Evolutionary conservation across 805 yeast genomes (phyloP), one percentile per base, ranked within the genome.

Genomic region (Metschnikowia henanensis): DNA sequence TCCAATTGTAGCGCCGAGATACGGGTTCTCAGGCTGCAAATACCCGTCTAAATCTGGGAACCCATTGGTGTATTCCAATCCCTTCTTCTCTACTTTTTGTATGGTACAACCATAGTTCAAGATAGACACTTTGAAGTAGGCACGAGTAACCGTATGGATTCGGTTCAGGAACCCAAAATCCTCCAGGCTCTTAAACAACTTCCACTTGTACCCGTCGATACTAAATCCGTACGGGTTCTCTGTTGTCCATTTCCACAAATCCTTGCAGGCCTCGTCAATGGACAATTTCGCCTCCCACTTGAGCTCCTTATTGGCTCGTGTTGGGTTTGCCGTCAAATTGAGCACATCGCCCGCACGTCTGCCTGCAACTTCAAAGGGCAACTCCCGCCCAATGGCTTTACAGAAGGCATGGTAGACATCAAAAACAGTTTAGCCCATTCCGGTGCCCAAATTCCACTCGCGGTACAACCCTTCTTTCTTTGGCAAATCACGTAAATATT

Each of bases 371-470:
- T 80, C 83, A 56, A 73, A 80, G 5, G 90, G 85, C 40, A 87
- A 71, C 26, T 76, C 72, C 35, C 74, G 68, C 30, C 89, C 89
- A 6, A 80, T 81, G 9, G 85, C 85, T 39, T 72, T 71, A 55
- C 79, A 73, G 61, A 86, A 87, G 1, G 86, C 82, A 42, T 75
- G 59, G 56, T 80, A 75, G 33, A 87, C 82, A 53, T 87, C 90
- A 45, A 84, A 70, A 5, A 87, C 95, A 1, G 92, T 84, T 9
- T 83, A 71, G n/a, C 95, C 95, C 20, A 68, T 76, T 23, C 95
- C 95, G 12, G 91, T 80, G 33, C 95, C 95, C 45, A 87, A 74
- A 59, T 87, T 87, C 94, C 94, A 87, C 60, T 80, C 92, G 41
- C 90, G 74, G 56, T 75, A 81, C 40, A 79, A 66, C 6, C 87